Evolutionary conservation across 345 rosid species (phyloP).

Genomic region (Excoecaria cochinchinensis): DNA sequence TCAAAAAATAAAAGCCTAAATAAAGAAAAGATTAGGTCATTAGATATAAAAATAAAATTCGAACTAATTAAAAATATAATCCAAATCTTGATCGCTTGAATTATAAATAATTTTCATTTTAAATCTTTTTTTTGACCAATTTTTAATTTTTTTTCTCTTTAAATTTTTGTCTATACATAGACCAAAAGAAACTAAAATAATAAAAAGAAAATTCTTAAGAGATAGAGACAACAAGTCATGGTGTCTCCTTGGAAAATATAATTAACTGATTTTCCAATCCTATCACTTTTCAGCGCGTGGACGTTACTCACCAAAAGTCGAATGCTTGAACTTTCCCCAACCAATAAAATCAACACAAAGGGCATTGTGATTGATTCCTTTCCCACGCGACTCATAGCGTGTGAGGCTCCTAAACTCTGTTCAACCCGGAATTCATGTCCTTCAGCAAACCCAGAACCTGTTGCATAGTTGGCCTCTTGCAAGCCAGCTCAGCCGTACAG

Average conservation of each 20-base stretch:
- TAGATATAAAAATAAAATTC: too few relatives aligned
- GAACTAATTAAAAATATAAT: too few relatives aligned
- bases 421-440: slow-evolving; percentile 48
- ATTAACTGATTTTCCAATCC: not conserved
- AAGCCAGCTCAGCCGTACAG: slow-evolving; percentile 77
- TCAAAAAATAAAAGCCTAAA: too few relatives aligned
- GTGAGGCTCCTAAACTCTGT: slow-evolving; percentile 5
- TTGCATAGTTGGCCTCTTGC: slow-evolving; percentile 87
- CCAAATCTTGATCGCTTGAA: too few relatives aligned
- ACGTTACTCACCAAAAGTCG: not conserved
- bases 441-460: slow-evolving; percentile 86
- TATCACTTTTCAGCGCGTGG: not conserved
- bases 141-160: not conserved
- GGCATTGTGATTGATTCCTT: too few relatives aligned
- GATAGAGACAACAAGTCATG: slow-evolving; percentile 2
- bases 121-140: not conserved
- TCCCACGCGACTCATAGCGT: too few relatives aligned
- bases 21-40: too few relatives aligned
- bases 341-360: too few relatives aligned
- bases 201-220: slow-evolving; percentile 3
- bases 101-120: too few relatives aligned
- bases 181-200: not conserved
- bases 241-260: slow-evolving; percentile 3
- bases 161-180: slow-evolving; percentile 14
- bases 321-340: too few relatives aligned